Base-by-base conservation (phyloP, 2,329 filamentous ascomycete genomes). In the Ilyonectria robusta region DNA sequence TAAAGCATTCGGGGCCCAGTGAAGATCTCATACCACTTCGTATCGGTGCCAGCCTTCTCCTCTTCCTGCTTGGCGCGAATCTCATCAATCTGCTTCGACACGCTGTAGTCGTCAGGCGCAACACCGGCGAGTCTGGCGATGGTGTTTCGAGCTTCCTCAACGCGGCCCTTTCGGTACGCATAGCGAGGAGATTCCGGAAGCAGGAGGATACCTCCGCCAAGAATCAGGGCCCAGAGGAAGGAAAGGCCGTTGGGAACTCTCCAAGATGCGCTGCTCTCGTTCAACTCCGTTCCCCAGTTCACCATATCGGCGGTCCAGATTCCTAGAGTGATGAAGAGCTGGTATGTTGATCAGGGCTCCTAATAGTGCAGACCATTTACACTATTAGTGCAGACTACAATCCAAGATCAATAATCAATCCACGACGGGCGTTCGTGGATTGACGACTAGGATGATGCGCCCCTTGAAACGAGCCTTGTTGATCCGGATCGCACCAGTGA, bases 241-340 rank as follows among this genome's bases (percentile, higher is more conserved):
- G 84, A 84, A n/a, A 89, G 79, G 10, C 83, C 86, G 73, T 87
- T 86, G 57, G 91, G 87, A 7, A 92, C 87, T 68, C 90, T 84
- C 90, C 91, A 93, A 13, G 88, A 84, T 3, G 84, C 83, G 23
- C 85, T 84, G 70, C 80, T 82, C 1, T 56, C 19, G 56, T 82
- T 82, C 3, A 69, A 26, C 53, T 88, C 81, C 7, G 90, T 92
- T 7, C 89, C 89, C 75, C 82, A 92, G 77, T 92, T 91, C 78
- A 88, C 83, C 78, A 87, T 84, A 72, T 88, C 86, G 42, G 85
- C 83, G 26, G 81, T 81, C 83, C 85, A 89, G 77, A 93, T 92
- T 54, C 91, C 91, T 31, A 92, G 82, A 0, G 91, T 93, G 76
- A 93, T 90, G 77, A 92, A 88, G 3, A 93, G 85, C 81, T 93